These are phyloP conservation scores for Suillus bovinus DNA, from an alignment of 768 basidiomycete species.

Conservation along the genomic window DNA sequence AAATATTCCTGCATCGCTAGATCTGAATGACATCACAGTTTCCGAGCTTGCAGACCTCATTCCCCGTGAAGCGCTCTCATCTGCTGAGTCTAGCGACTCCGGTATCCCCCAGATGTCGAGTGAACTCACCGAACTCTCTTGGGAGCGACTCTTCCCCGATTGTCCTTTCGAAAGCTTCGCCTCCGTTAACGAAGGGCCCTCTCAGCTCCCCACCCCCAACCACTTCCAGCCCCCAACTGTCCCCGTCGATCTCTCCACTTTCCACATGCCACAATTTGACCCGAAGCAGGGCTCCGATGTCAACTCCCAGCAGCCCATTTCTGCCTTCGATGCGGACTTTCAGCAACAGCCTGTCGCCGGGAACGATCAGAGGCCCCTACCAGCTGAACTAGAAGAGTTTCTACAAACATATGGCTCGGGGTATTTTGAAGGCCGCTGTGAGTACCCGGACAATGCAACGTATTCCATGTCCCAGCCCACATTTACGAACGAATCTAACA, in stretches of 20 bases:
- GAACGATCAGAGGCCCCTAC: not conserved
- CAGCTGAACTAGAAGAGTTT: not conserved
- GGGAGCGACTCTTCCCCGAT: slow-evolving; percentile 10
- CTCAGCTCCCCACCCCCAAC: not conserved
- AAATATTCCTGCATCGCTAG: not conserved
- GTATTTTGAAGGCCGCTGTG: not conserved
- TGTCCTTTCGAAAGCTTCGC: not conserved
- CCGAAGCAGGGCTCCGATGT: not conserved
- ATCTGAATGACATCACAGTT: not conserved
- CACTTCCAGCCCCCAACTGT: not conserved
- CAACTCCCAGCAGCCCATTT: not conserved
- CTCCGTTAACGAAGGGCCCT: not conserved
- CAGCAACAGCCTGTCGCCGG: not conserved
- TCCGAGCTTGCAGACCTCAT: not conserved
- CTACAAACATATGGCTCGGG: not conserved
- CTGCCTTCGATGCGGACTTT: not conserved
- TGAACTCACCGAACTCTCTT: not conserved
- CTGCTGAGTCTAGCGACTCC: not conserved
- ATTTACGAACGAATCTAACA: not conserved
- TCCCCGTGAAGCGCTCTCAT: not conserved
- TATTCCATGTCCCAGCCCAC: not conserved
- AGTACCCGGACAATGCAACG: not conserved
- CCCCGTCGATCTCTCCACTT: not conserved
- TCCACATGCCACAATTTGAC: not conserved
- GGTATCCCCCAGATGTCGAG: not conserved